Percentiles rank a stretch among this genome's conserved stretches.
phyloP scores from a whole-genome alignment of 1,139 yeast species.

The Nematodospora anomalae region DNA sequence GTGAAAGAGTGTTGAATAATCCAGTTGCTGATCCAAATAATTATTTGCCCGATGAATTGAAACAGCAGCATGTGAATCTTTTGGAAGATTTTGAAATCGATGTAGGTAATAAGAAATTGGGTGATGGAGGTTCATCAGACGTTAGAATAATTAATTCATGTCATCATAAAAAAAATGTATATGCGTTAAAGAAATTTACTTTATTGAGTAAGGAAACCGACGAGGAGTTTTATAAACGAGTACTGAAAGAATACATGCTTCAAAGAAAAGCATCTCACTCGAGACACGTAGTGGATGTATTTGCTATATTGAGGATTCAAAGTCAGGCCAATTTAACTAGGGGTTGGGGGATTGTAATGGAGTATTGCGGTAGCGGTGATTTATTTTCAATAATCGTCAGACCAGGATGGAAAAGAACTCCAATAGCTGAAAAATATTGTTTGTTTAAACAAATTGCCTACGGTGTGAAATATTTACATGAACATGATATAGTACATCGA shows the following conservation, averaged over 20 bases:
- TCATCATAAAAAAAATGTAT: constrained; percentile 39
- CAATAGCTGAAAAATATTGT: constrained; percentile 54
- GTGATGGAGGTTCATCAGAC: constrained; percentile 73
- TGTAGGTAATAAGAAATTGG: constrained; percentile 49
- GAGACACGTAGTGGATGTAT: constrained; percentile 60
- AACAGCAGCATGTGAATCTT: constrained; percentile 51
- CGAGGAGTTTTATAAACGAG: constrained; percentile 64
- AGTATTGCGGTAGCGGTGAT: constrained; percentile 60
- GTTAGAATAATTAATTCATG: constrained; percentile 53
- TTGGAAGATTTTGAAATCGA: constrained; percentile 62
- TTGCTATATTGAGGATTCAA: constrained; percentile 57
- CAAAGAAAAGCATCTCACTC: constrained; percentile 51
- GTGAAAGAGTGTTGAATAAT: constrained; percentile 50
- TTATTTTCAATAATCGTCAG: constrained; percentile 44
- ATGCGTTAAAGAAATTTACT: constrained; percentile 68
- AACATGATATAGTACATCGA: constrained; percentile 57
- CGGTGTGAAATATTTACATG: constrained; percentile 56
- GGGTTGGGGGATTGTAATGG: constrained; percentile 79
- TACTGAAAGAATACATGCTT: constrained; percentile 61
- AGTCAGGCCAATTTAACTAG: constrained; percentile 54
- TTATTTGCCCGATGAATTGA: constrained; percentile 54
- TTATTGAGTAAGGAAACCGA: constrained; percentile 61
- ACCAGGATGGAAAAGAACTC: constrained; percentile 49
- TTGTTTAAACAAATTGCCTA: constrained; percentile 58
- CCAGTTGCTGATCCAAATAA: constrained; percentile 74